Evolutionary conservation across 2,329 filamentous ascomycete species (phyloP), one percentile per base, ranked within the genome.

Genomic region (Hymenoscyphus infarciens): DNA sequence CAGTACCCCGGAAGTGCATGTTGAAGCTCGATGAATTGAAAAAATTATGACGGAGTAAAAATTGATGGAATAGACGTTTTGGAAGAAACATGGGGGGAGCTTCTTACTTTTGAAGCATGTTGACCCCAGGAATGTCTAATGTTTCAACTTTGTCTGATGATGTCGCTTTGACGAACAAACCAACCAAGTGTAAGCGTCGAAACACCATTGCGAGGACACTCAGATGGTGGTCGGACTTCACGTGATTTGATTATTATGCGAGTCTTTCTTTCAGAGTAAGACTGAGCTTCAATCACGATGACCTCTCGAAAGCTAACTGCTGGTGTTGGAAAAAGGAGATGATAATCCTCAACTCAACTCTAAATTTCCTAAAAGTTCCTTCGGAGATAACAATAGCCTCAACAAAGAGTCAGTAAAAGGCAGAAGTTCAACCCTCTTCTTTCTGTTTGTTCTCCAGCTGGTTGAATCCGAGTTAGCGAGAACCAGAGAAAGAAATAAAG

Each of bases 91-190:
- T 49, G 42, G 7, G 42, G 39, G 42, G 19, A 49, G 42, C 42
- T 25, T 49, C 42, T 22, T 49, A 22, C 42, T 22, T 49, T 49
- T 49, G 42, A 49, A 22, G 7, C 42, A 49, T 13, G 11, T 11
- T 10, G 16, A 35, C 33, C 42, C 42, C n/a, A 11, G 42, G 42
- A 11, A 6, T 49, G n/a, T 19, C n/a, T 11, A 49, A 22, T 49
- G 42, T 49, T 49, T 49, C 42, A 49, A 22, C n/a, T 49, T 22
- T 49, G 42, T 49, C 42, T 49, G 42, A 49, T 49, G 42, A 19
- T 49, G 42, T 49, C 42, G 42, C 42, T 49, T 49, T 22, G 42
- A 49, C 42, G n/a, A 49, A n/a, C 11, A 49, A 22, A 49, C 42
- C n/a, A 49, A 22, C n/a, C 42, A 49, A 22, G n/a, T 49, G 10